Evolutionary conservation across 805 yeast species (phyloP).

Genomic region (Ogataea zsoltii): DNA sequence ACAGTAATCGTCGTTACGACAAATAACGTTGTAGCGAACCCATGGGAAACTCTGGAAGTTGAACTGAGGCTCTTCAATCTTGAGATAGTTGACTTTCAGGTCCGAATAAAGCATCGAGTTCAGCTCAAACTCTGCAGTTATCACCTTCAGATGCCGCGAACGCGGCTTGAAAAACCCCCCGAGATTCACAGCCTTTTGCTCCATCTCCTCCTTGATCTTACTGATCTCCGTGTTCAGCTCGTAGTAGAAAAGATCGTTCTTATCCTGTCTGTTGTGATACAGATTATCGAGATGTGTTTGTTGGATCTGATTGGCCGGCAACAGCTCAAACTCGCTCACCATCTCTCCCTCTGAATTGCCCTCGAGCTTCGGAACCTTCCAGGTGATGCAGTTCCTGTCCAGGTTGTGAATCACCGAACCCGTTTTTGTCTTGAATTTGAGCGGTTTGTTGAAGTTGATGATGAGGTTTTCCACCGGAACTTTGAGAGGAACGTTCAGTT

Average conservation of each 20-base stretch:
- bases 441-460: conserved; percentile 47
- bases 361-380: conserved; percentile 69
- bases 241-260: conserved; percentile 34
- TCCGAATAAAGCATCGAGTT: conserved; percentile 69
- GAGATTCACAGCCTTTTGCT: not conserved
- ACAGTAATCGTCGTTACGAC: conserved; percentile 30
- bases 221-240: conserved; percentile 31
- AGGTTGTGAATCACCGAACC: conserved; percentile 75
- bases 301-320: conserved; percentile 18
- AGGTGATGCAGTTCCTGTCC: conserved; percentile 65
- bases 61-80: conserved; percentile 62
- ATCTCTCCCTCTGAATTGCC: conserved; percentile 47
- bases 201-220: conserved; percentile 36
- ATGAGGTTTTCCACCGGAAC: conserved; percentile 23
- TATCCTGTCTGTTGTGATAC: conserved; percentile 32
- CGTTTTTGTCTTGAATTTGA: conserved; percentile 67
- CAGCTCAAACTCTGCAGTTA: conserved; percentile 49
- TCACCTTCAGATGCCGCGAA: conserved; percentile 1
- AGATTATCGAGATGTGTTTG: conserved; percentile 21
- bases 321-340: conserved; percentile 37
- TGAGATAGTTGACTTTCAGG: conserved; percentile 61
- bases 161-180: conserved; percentile 1
- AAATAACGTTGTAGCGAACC: conserved; percentile 61
- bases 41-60: conserved; percentile 69
- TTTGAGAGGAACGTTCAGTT: conserved; percentile 60